These are phyloP conservation scores for Trichomonas gallinae DNA, from an alignment of 208 protist genomes.

Conservation along the genomic window DNA sequence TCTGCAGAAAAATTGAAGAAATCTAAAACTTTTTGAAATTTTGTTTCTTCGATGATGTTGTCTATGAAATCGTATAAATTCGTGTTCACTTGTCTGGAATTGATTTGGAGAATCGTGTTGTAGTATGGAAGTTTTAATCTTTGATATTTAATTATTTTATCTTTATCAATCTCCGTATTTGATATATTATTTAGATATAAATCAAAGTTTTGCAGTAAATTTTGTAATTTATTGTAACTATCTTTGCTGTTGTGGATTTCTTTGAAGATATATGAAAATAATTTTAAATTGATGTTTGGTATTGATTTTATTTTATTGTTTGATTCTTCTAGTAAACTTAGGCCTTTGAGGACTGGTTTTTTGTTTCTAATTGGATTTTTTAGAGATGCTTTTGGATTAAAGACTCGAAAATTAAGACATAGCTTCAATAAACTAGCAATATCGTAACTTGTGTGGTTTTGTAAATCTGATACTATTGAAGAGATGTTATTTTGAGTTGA, in stretches of 20 bases:
- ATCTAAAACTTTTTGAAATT: not conserved
- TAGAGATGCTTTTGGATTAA: not conserved
- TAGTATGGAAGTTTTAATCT: not conserved
- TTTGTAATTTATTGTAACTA: not conserved
- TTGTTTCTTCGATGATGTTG: not conserved
- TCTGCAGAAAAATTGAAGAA: not conserved
- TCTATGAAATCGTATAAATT: not conserved
- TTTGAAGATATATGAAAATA: not conserved
- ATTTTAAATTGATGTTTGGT: not conserved
- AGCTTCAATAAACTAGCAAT: not conserved
- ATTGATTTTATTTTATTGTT: not conserved
- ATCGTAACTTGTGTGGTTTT: not conserved
- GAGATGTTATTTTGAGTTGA: not conserved
- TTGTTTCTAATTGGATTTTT: not conserved
- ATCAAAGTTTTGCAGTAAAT: not conserved
- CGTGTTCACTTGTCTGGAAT: not conserved
- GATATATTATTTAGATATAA: not conserved
- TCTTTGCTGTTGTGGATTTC: not conserved
- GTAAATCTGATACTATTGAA: not conserved
- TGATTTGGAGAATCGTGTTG: not conserved
- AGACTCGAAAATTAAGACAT: not conserved
- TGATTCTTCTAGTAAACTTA: not conserved
- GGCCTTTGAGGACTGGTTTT: not conserved
- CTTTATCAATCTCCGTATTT: not conserved
- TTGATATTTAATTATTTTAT: not conserved